These are phyloP conservation scores for Coniochaeta hoffmannii DNA, from an alignment of 2,329 filamentous ascomycete genomes.

Conservation along the genomic window DNA sequence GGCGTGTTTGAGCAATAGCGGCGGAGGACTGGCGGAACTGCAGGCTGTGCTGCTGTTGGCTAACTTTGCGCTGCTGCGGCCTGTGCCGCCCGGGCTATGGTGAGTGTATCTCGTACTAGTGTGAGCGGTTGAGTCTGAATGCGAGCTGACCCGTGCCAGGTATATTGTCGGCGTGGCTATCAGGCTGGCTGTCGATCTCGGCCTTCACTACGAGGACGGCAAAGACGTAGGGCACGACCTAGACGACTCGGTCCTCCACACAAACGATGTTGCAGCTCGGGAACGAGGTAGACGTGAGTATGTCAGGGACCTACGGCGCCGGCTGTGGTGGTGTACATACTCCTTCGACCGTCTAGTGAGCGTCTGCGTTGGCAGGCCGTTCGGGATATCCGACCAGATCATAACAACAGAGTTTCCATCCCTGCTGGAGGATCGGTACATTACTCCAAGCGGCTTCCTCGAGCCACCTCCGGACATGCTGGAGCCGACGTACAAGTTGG, in stretches of 20 bases:
- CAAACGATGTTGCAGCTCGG: conserved; percentile 27
- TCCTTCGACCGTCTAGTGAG: conserved; percentile 91
- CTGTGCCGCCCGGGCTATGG: conserved; percentile 90
- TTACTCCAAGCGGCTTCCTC: conserved; percentile 70
- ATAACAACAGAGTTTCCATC: conserved; percentile 95
- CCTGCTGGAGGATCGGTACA: conserved; percentile 77
- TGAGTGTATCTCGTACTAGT: conserved; percentile 20
- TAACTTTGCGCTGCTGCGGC: conserved; percentile 83
- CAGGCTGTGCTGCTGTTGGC: conserved; percentile 89
- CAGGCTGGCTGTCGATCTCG: conserved; percentile 82
- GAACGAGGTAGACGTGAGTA: conserved; percentile 68
- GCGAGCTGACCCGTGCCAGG: conserved; percentile 22
- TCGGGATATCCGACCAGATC: conserved; percentile 92
- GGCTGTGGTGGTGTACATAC: conserved; percentile 97
- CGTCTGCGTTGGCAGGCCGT: conserved; percentile 85
- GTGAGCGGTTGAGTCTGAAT: neutral
- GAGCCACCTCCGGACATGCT: conserved; percentile 48
- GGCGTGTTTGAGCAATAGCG: conserved; percentile 73
- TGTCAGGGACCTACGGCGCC: conserved; percentile 74
- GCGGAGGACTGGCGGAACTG: conserved; percentile 85
- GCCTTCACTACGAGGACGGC: conserved; percentile 87
- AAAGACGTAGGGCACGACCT: conserved; percentile 54
- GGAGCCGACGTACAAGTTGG: conserved; percentile 78
- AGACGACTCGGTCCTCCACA: conserved; percentile 34
- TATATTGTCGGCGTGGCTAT: conserved; percentile 95